These are phyloP conservation scores for Diplodia mutila DNA, from an alignment of 2,329 filamentous ascomycete species.

Conservation along the genomic window DNA sequence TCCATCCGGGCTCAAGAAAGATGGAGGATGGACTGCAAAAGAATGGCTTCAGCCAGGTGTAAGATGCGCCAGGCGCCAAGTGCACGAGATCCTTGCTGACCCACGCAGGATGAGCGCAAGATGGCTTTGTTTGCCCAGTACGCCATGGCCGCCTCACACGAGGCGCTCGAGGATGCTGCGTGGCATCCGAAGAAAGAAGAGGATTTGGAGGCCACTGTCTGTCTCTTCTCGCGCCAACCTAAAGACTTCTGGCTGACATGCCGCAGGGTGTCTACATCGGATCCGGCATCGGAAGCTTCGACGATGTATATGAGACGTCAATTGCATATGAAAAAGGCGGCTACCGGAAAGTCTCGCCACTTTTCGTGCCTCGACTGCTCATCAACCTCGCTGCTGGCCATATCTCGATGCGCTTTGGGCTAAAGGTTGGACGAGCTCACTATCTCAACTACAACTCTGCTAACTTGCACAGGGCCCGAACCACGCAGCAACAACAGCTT, in stretches of 20 bases:
- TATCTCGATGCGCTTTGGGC: conserved; percentile 88
- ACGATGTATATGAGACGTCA: conserved; percentile 85
- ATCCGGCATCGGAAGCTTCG: conserved; percentile 92
- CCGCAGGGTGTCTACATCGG: conserved; percentile 82
- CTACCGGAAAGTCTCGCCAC: conserved; percentile 87
- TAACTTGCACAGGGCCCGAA: conserved; percentile 69
- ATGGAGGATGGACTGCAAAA: conserved; percentile 52
- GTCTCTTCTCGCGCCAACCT: conserved; percentile 40
- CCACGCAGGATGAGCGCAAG: conserved; percentile 66
- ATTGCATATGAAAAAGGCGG: conserved; percentile 75
- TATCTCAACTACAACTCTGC: conserved; percentile 26
- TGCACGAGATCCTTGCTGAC: conserved; percentile 45
- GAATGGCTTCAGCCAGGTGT: conserved; percentile 50
- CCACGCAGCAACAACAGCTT: conserved; percentile 90
- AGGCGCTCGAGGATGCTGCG: conserved; percentile 81
- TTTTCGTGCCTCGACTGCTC: conserved; percentile 90
- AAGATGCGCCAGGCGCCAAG: conserved; percentile 25
- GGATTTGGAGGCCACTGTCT: conserved; percentile 68
- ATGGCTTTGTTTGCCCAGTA: conserved; percentile 95
- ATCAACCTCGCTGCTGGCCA: conserved; percentile 96
- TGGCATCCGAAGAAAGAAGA: conserved; percentile 68
- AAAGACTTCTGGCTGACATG: background rate
- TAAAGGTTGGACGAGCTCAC: conserved; percentile 55
- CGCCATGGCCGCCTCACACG: conserved; percentile 81
- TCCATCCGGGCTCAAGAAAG: conserved; percentile 56